Evolutionary conservation across 176 grass and related monocot genomes (phyloP).

Genomic region (Neostapfia colusana): DNA sequence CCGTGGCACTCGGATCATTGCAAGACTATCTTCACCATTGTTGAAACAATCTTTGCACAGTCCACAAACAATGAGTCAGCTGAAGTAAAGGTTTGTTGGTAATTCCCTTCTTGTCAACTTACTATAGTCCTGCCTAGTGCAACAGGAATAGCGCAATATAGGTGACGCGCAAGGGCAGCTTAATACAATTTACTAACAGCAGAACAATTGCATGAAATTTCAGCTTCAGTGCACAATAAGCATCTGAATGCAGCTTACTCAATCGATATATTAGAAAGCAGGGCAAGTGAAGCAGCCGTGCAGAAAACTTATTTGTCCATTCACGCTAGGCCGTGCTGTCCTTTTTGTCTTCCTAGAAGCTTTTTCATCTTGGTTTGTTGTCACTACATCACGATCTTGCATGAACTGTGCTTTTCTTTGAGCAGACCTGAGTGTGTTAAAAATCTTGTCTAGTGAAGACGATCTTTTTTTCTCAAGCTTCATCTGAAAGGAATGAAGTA

Average conservation of each 20-base stretch:
- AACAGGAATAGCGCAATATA: background rate
- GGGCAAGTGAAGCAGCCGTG: conserved; percentile 93
- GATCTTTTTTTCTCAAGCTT: conserved; percentile 90
- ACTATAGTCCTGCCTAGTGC: background rate
- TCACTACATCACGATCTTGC: conserved; percentile 50
- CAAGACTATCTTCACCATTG: too few species aligned
- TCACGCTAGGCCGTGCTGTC: conserved; percentile 45
- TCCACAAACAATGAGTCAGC: background rate
- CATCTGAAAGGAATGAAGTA: conserved; percentile 45
- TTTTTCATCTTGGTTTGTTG: conserved; percentile 52
- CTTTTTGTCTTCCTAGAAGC: conserved; percentile 47
- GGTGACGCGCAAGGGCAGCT: background rate
- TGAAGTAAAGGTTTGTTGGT: background rate
- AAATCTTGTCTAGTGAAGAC: conserved; percentile 82
- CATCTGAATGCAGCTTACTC: conserved; percentile 34
- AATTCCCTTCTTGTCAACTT: conserved; percentile 12
- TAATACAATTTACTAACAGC: background rate
- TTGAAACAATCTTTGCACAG: background rate
- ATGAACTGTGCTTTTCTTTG: conserved; percentile 80
- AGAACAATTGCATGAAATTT: conserved; percentile 10
- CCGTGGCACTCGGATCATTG: too few species aligned
- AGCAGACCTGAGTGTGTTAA: conserved; percentile 69
- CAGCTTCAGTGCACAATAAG: background rate
- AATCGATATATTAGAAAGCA: conserved; percentile 58
- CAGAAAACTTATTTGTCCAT: conserved; percentile 69